Base-by-base conservation (phyloP, 192 early-diverging fungal species). In the Linnemannia schmuckeri region DNA sequence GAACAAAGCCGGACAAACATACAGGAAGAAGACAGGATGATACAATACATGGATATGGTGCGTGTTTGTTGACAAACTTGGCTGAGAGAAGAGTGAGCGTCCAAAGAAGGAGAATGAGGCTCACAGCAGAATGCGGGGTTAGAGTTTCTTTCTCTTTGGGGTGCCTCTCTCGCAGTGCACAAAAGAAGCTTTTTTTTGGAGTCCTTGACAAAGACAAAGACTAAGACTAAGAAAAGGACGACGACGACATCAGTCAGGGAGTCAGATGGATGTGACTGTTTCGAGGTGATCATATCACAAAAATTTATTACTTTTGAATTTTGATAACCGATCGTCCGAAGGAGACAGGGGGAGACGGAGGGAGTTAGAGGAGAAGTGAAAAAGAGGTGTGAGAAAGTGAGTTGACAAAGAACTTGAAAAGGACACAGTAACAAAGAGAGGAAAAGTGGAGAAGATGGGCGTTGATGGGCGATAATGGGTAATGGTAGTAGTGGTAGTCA, bases 101-200 rank as follows among this genome's bases (percentile, higher is more conserved):
- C 76, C 70, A 74, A 83, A 77, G 17, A 33, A 44, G 63, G 57
- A 22, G 38, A 66, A 66, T 30, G 61, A 78, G 55, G 33, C 73
- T 76, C 72, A 66, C 61, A 66, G 61, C 30, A 63, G 74, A 85
- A 77, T 85, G 83, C 75, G 83, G 83, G 83, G 83, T 85, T 85
- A 85, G 70, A 77, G 83, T 85, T 85, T 83, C 33, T 72, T 42
- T 74, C 46, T 41, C 42, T 49, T 41, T n/a, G 37, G 70, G 27
- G 9, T 18, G 54, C 12, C 44, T 6, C 38, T 1, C 3, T 27
- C 1, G 61, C 37, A 30, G 30, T 66, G 57, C 27, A 30, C 27
- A 27, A 66, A 63, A 66, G 61, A 27, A 33, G 61, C 55, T 27
- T 66, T 52, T 49, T 52, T 4, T 44, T 44, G 42, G 42, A 37